Percentiles rank a stretch among this genome's conserved stretches.
phyloP scores from a whole-genome alignment of 495 filamentous ascomycete genomes.

The Tetracladium setigerum region DNA sequence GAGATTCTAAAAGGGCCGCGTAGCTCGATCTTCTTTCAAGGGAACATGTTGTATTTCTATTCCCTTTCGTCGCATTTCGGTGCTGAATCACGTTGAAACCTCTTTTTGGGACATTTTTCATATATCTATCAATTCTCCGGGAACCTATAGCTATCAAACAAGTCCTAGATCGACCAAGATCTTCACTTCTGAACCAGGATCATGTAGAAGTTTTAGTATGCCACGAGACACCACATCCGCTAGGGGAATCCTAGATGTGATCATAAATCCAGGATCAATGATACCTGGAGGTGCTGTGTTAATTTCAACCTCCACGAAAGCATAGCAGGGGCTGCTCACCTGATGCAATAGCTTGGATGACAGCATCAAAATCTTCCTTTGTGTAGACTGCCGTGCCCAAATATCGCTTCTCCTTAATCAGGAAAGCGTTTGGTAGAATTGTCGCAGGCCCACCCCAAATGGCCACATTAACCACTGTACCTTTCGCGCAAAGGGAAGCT shows the following conservation, averaged over 20 bases:
- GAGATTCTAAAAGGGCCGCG: no score
- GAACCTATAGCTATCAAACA: no score
- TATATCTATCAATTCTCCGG: no score
- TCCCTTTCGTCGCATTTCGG: no score
- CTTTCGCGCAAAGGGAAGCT: slow-evolving; percentile 38
- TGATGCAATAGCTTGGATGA: slow-evolving; percentile 43
- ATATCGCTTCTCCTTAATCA: slow-evolving; percentile 39
- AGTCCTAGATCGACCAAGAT: no score
- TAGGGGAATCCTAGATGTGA: slow-evolving; percentile 45
- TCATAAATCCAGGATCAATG: slow-evolving; percentile 50
- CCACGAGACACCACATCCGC: slow-evolving; percentile 50
- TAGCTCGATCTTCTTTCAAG: no score
- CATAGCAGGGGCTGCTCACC: slow-evolving; percentile 22
- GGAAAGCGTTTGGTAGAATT: slow-evolving; percentile 39
- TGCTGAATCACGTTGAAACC: no score
- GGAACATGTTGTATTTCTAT: no score
- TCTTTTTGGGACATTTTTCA: no score
- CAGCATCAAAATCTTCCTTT: slow-evolving; percentile 44
- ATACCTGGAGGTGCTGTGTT: slow-evolving; percentile 27
- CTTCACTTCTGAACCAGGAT: slow-evolving; percentile 51
- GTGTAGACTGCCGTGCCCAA: slow-evolving; percentile 46
- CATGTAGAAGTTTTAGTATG: slow-evolving; percentile 45
- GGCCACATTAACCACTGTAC: slow-evolving; percentile 55
- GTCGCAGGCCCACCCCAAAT: slow-evolving; percentile 49
- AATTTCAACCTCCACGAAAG: not conserved